Conservation (phyloP, 2,329 filamentous ascomycete genomes). For the Diaporthe caulivora region DNA sequence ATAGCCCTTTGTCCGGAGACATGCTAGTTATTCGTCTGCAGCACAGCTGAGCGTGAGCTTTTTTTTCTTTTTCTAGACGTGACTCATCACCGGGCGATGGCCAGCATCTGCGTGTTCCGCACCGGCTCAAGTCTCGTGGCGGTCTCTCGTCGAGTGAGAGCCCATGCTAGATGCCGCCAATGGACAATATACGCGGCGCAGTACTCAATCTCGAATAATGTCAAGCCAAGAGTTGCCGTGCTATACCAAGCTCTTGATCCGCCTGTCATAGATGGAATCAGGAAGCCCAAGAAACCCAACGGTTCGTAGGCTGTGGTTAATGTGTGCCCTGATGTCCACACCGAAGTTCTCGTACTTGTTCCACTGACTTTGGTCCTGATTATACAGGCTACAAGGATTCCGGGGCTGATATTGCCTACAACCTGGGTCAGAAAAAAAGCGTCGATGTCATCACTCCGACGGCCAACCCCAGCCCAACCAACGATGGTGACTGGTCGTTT, state of each 20-base stretch:
- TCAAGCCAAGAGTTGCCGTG: slow-evolving; percentile 51
- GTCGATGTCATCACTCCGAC: slow-evolving; percentile 10
- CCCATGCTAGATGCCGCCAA: neutral
- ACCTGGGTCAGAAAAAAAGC: neutral
- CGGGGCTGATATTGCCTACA: slow-evolving; percentile 17
- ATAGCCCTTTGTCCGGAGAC: neutral
- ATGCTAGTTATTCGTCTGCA: neutral
- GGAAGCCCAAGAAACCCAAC: slow-evolving; percentile 63
- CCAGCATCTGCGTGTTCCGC: neutral
- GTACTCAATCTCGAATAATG: neutral
- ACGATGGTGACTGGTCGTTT: neutral
- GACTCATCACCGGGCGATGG: neutral
- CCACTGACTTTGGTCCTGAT: neutral
- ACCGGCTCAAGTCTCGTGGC: neutral
- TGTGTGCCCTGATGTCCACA: neutral
- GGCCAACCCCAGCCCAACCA: neutral
- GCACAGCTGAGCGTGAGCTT: neutral
- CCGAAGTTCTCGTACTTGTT: too few species aligned
- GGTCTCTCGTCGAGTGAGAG: neutral
- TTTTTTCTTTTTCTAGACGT: too few species aligned
- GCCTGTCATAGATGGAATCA: slow-evolving; percentile 59
- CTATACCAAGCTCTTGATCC: slow-evolving; percentile 61
- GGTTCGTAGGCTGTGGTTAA: slow-evolving; percentile 41
- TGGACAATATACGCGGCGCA: neutral
- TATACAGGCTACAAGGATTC: neutral